phyloP scores from a whole-genome alignment of 2,329 filamentous ascomycete genomes.

The Aureobasidium musti region DNA sequence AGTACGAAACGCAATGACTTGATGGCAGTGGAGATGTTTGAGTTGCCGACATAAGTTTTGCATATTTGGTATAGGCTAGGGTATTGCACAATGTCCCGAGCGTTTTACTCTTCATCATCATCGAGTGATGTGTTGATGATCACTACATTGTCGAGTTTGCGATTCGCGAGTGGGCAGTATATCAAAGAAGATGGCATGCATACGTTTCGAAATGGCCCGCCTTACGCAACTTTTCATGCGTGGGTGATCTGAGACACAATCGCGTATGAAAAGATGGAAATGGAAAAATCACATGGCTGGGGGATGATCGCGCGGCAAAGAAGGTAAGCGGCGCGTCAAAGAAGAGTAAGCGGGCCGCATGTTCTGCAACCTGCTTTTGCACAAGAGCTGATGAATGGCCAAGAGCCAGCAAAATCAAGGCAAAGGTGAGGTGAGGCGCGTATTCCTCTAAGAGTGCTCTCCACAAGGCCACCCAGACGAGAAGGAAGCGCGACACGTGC shows the following conservation, averaged over 20 bases:
- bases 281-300: not conserved
- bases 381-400: not conserved
- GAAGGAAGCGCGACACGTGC: not conserved
- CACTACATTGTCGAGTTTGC: not conserved
- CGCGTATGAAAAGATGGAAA: not conserved
- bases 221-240: not conserved
- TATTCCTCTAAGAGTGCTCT: not conserved
- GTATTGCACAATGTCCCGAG: not conserved
- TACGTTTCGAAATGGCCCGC: not conserved
- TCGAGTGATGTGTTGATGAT: not conserved
- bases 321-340: not conserved
- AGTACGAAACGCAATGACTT: no score
- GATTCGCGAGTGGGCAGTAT: no score
- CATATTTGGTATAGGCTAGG: not conserved
- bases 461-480: not conserved
- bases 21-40: not conserved
- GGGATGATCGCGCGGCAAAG: not conserved
- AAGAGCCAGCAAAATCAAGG: not conserved
- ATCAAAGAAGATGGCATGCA: no score
- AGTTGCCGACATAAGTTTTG: conserved; percentile 3
- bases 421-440: not conserved
- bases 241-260: not conserved
- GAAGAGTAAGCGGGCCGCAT: not conserved
- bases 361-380: not conserved
- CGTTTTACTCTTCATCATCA: not conserved